Base-by-base conservation (phyloP, 1,139 yeast species). In the Protomyces inouyei region DNA sequence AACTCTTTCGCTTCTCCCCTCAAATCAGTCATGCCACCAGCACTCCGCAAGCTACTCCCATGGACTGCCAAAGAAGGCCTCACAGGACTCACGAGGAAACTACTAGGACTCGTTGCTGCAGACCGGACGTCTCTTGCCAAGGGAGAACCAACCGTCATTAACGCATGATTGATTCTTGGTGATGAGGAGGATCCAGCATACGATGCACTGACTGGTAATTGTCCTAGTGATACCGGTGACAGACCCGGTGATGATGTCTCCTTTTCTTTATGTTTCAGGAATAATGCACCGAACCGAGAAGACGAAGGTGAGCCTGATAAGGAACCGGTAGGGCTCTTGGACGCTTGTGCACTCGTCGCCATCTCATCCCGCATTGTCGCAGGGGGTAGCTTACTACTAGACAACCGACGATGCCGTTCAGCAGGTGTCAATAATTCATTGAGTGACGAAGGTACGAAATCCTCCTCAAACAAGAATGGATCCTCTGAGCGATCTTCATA, bases 341-440 rank as follows among this genome's bases (percentile, higher is more conserved):
- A 59, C 8, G 52, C 23, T 38, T 60, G 51, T 32, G 43, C 54
- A 14, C 43, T 56, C 37, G 54, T 10, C 18, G 52, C 45, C 6
- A 38, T 4, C 6, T 43, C 48, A 16, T 25, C 37, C 16, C 54
- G 37, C 35, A 18, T 12, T 5, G 21, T 9, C 2, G 54, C 10
- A 6, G 37, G 36, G 3, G 36, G 8, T n/a, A 35, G 35, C 52
- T 21, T 21, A 46, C 52, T 46, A 35, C 51, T 63, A 5, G 90
- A 85, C 67, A 82, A 86, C 57, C 95, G 79, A 66, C 95, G 77
- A 69, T 79, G 77, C 36, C 86, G 76, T 72, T 89, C 95, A 70
- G 85, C 89, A 0, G 95, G 95, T 0, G 96, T 88, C 57, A 89
- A 76, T 63, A 88, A 77, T 70, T 88, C 95, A 21, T 85, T 82